Evolutionary conservation across 2,329 filamentous ascomycete genomes (phyloP).

Genomic region (Curvularia sp.): DNA sequence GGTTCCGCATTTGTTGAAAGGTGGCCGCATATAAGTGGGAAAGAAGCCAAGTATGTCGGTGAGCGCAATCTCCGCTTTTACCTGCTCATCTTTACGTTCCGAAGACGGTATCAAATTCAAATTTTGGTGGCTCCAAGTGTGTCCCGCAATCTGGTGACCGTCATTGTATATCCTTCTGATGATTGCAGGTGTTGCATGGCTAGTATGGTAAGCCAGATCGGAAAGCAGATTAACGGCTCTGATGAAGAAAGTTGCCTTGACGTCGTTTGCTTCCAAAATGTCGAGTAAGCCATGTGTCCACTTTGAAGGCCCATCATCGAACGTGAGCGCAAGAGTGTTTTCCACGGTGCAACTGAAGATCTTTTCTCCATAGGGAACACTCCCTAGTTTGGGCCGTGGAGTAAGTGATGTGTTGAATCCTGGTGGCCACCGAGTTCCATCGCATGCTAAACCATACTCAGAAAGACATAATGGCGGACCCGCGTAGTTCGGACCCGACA

Average conservation of each 20-base stretch:
- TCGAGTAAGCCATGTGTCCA: conserved; percentile 61
- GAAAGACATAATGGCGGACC: neutral
- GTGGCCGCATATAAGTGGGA: conserved; percentile 61
- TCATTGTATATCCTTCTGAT: conserved; percentile 56
- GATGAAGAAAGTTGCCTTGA: conserved; percentile 53
- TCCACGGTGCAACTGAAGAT: conserved; percentile 32
- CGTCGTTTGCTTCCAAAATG: conserved; percentile 56
- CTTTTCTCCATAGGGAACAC: neutral
- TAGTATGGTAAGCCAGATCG: conserved; percentile 54
- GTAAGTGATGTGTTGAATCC: conserved; percentile 4
- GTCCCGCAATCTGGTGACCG: conserved; percentile 63
- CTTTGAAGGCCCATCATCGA: conserved; percentile 61
- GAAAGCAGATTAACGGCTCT: conserved; percentile 56
- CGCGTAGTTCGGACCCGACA: conserved; percentile 1
- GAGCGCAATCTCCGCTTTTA: conserved; percentile 59
- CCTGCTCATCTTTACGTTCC: conserved; percentile 54
- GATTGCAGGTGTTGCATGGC: conserved; percentile 45
- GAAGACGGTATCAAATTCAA: neutral
- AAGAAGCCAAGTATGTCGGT: conserved; percentile 56
- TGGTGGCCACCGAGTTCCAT: conserved; percentile 2
- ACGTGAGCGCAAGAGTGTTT: conserved; percentile 59
- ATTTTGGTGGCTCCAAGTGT: conserved; percentile 52
- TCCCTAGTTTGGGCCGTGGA: neutral
- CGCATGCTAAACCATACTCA: conserved; percentile 8
- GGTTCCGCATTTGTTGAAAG: conserved; percentile 51